Conservation (phyloP, 2,329 filamentous ascomycete species). For the Fonsecaea monophora region DNA sequence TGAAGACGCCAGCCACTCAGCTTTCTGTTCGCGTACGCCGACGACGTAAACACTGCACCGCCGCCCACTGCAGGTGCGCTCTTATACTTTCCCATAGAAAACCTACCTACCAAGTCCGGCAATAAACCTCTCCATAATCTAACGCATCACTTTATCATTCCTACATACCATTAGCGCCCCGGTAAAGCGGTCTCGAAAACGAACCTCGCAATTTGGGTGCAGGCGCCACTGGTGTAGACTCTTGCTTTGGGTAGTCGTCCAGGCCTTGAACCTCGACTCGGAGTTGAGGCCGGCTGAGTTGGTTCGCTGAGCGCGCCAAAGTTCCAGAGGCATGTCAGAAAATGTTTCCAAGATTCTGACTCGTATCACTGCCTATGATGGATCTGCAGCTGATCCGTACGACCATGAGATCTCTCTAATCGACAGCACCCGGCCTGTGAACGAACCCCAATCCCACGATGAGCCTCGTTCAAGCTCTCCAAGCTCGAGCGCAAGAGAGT, state of each 20-base stretch:
- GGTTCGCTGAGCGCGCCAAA: not conserved
- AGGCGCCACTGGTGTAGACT: not conserved
- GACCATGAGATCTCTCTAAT: conserved; percentile 45
- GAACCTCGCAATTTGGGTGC: not conserved
- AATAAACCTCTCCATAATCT: not conserved
- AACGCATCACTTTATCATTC: not conserved
- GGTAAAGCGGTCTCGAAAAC: not conserved
- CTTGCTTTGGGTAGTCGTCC: not conserved
- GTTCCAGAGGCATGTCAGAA: conserved; percentile 33
- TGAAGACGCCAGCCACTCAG: conserved; percentile 4
- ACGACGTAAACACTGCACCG: conserved; percentile 23
- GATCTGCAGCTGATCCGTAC: conserved; percentile 33
- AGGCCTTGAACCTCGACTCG: not conserved
- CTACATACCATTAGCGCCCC: not conserved
- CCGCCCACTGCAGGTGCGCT: not conserved
- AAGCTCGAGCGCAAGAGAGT: conserved; percentile 33
- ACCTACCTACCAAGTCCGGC: not conserved
- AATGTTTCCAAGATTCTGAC: conserved; percentile 31
- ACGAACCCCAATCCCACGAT: conserved; percentile 40
- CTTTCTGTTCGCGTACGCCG: conserved; percentile 10
- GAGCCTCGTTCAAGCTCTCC: conserved; percentile 38
- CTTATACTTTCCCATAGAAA: not conserved
- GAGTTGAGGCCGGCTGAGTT: not conserved
- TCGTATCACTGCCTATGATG: conserved; percentile 34
- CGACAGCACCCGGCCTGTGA: conserved; percentile 48